These are phyloP conservation scores for Oleoguttula mirabilis DNA, from an alignment of 495 filamentous ascomycete genomes.

Conservation along the genomic window DNA sequence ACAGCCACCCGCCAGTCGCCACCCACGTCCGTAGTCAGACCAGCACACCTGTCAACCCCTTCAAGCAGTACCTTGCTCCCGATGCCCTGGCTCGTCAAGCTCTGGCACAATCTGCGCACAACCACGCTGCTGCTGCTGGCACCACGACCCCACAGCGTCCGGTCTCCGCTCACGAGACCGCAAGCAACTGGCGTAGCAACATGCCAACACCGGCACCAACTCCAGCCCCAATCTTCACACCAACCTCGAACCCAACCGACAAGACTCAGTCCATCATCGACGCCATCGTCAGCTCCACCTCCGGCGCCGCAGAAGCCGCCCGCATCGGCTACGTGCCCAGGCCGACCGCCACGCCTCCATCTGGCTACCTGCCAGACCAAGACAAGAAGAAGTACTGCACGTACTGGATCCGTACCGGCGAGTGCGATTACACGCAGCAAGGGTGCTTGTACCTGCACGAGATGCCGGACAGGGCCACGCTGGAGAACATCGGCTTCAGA, in stretches of 20 bases:
- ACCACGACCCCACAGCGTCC: not conserved
- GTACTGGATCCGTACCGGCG: slow-evolving; percentile 73
- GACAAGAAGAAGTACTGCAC: slow-evolving; percentile 68
- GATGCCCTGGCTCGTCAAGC: slow-evolving; percentile 16
- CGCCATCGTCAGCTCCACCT: slow-evolving; percentile 15
- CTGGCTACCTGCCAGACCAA: slow-evolving; percentile 23
- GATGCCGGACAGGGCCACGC: slow-evolving; percentile 57
- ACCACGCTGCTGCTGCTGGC: not conserved
- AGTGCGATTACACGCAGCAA: slow-evolving; percentile 72
- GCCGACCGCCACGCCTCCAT: slow-evolving; percentile 9
- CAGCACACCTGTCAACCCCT: not conserved
- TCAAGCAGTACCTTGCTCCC: slow-evolving; percentile 9
- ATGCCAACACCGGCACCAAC: not conserved
- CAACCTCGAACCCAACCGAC: not conserved
- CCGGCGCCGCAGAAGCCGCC: slow-evolving; percentile 9
- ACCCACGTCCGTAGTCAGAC: not conserved
- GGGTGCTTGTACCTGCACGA: slow-evolving; percentile 82
- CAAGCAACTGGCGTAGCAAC: slow-evolving; percentile 10
- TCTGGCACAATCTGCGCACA: slow-evolving; percentile 2
- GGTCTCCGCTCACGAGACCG: slow-evolving; percentile 11
- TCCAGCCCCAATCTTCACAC: not conserved
- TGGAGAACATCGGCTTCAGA: slow-evolving; percentile 50
- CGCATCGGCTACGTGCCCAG: slow-evolving; percentile 2
- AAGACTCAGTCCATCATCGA: slow-evolving; percentile 17
- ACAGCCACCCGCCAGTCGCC: not conserved